Conservation (phyloP, 2,329 filamentous ascomycete species). For the Xylariaceae sp. region DNA sequence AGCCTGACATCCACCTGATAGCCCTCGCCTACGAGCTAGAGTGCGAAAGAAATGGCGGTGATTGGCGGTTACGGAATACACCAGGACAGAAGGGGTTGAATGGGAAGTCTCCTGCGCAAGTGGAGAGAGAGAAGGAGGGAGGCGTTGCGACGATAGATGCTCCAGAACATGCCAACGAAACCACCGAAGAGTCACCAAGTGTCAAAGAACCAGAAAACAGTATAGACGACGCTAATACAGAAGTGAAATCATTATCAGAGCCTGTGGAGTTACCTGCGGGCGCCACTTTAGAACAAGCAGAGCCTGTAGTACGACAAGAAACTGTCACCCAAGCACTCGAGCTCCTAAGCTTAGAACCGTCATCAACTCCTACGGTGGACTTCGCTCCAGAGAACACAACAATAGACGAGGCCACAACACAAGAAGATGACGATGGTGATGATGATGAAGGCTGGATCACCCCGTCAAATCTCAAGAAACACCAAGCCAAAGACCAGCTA, state of each 20-base stretch:
- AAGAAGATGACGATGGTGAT: constrained; percentile 40
- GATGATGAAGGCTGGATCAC: constrained; percentile 86
- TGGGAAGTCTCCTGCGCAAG: constrained; percentile 64
- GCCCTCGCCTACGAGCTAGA: constrained; percentile 95
- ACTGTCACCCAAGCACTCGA: constrained; percentile 33
- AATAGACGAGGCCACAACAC: constrained; percentile 14
- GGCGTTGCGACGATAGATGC: too few species aligned
- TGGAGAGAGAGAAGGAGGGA: constrained; percentile 44
- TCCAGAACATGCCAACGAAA: constrained; percentile 11
- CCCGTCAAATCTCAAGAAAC: constrained; percentile 85
- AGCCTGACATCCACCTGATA: constrained; percentile 85
- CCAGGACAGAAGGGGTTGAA: constrained; percentile 83
- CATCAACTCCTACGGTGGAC: constrained; percentile 27
- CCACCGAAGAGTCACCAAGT: background rate
- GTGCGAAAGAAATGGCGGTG: constrained; percentile 85
- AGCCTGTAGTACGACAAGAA: constrained; percentile 31
- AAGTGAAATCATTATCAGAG: background rate
- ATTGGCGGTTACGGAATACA: constrained; percentile 80
- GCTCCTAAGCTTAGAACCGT: constrained; percentile 33
- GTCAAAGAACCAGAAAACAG: constrained; percentile 8
- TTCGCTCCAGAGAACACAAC: constrained; percentile 18
- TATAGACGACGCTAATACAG: constrained; percentile 19
- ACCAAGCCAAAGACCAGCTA: constrained; percentile 70
- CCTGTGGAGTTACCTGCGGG: background rate
- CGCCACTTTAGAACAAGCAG: constrained; percentile 12